Base-by-base conservation (phyloP, 768 basidiomycete species). In the Leccinum broughii region DNA sequence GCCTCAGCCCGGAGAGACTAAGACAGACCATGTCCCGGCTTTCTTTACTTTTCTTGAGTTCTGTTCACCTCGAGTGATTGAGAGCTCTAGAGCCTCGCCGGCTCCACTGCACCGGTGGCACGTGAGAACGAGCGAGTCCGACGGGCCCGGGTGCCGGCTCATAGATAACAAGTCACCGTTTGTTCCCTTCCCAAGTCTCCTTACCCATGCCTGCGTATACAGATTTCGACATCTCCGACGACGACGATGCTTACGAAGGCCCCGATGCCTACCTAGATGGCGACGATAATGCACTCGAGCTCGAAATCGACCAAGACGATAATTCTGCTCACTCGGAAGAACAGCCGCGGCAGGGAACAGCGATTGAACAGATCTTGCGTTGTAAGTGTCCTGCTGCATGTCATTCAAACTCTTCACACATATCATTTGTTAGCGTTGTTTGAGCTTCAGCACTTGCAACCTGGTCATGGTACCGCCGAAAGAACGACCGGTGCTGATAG, bases 221-320 rank as follows among this genome's bases (percentile, higher is more conserved):
- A 44, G 66, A 70, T 13, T 63, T 66, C 30, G 57, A 68, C 44
- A 59, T 62, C 24, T 32, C 35, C 37, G 70, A 68, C 28, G 76
- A 75, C 34, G 77, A 76, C 22, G 75, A 73, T 7, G 73, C 59
- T 17, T 75, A 68, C 44, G 66, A 72, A 1, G 74, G 75, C n/a
- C 75, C 74, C 7, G 75, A 76, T 46, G 76, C 68, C 49, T 71
- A 72, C 51, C 60, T 74, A 20, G 76, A 76, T 9, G 75, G 67
- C 41, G 74, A 74, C 34, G 72, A 78, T 48, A 69, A 66, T 48
- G 69, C 73, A 34, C 70, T 76, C 28, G 77, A 77, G 20, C 68
- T 78, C 55, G 72, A 76, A 55, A 65, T 64, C 17, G 61, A 59
- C 3, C 73, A 70, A 32, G 70, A 73, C 9, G 70, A 70, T 28